phyloP scores from a whole-genome alignment of 2,329 filamentous ascomycete species.

The Ophiostoma ulmi region DNA sequence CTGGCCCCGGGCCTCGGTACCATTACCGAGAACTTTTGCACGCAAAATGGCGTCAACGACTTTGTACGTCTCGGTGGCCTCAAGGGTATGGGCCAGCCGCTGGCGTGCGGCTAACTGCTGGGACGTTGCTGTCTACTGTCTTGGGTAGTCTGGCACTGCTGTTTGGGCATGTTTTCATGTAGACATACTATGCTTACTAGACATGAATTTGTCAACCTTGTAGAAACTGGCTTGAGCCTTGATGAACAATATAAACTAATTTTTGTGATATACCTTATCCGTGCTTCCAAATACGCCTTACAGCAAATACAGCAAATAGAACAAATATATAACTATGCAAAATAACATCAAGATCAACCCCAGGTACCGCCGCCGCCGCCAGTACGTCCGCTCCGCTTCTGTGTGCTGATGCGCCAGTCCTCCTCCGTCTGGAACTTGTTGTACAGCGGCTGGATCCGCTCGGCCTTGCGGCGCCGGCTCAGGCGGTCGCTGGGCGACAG shows the following conservation, averaged over 20 bases:
- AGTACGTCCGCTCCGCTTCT: conserved; percentile 75
- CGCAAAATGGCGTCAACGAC: not conserved
- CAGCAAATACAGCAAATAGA: not conserved
- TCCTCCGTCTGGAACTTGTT: conserved; percentile 90
- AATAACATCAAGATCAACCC: conserved; percentile 51
- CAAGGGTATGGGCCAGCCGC: not conserved
- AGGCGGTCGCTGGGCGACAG: conserved; percentile 81
- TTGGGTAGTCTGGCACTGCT: not conserved
- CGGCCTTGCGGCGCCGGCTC: conserved; percentile 86
- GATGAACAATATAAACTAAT: not conserved
- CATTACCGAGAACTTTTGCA: not conserved
- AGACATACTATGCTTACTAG: not conserved
- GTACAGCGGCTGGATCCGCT: conserved; percentile 91
- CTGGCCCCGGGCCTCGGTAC: not conserved
- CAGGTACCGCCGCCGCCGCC: conserved; percentile 87
- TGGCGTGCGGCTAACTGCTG: not conserved
- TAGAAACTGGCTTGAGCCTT: not conserved
- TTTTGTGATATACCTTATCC: conserved; percentile 6
- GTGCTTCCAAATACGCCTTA: not conserved
- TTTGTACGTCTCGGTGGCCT: not conserved
- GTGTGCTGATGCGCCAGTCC: conserved; percentile 88
- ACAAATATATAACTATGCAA: not conserved
- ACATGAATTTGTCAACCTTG: not conserved
- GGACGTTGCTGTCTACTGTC: not conserved
- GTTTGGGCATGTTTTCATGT: not conserved